Base-by-base conservation (phyloP, 163 green algal species). In the Scenedesmus sp. region DNA sequence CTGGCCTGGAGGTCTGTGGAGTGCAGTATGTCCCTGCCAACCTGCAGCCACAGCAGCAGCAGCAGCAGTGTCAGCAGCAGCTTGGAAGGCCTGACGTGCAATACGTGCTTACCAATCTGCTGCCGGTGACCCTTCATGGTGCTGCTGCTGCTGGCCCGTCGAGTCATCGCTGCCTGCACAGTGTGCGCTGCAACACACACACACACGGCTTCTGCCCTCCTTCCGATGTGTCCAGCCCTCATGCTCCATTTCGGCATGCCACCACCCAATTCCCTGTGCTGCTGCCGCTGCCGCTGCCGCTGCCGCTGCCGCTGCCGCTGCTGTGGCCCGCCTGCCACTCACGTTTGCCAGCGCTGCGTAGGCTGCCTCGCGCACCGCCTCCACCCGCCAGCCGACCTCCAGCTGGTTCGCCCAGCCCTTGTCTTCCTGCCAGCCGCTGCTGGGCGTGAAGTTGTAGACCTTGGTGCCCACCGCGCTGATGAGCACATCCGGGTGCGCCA, bases 1-100 rank as follows among this genome's bases (percentile, higher is more conserved):
- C 87, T 0, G 96, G 96, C 26, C 96, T 93, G 89, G 98, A 98
- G 93, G 98, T 96, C 96, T 98, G 97, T 93, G 89, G 98, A 98
- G 93, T 98, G 96, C 96, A 98, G 97, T 30, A 42, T 37, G 0
- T 98, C 96, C 80, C 94, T 94, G 33, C 96, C 96, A 10, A 93
- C 94, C 90, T 94, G 93, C 40, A 56, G 56, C 83, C 43, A 9
- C 6, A 46, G 1, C 7, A 81, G 13, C n/a, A 30, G 2, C 13
- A 12, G 12, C 9, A 44, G 33, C 33, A 49, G 35, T 49, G 33
- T 49, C 35, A 81, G n/a, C 70, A 81, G 37, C 72, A 81, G 35
- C 72, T 73, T 20, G 12, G 20, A 20, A 73, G 24, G 24, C 30
- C 65, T 78, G 65, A 40, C 5, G 65, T 78, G 65, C 65, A 78